phyloP scores from a whole-genome alignment of 495 filamentous ascomycete species.

The Neurospora sp. region DNA sequence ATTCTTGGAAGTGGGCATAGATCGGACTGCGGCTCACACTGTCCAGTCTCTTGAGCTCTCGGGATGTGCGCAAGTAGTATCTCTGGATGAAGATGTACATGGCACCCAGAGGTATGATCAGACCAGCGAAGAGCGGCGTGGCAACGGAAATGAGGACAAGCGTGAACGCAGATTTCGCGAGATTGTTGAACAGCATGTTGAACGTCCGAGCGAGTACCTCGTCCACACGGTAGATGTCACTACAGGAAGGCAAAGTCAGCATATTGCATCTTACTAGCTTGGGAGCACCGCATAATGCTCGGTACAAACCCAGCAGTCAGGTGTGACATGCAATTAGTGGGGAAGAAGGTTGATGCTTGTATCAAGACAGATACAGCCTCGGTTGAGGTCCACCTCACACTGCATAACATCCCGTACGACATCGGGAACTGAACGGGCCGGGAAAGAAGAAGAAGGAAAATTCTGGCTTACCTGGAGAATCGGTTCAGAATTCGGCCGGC shows the following conservation, averaged over 20 bases:
- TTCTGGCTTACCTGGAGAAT: conserved; percentile 66
- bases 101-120: conserved; percentile 70
- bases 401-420: conserved; percentile 10
- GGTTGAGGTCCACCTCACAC: conserved; percentile 8
- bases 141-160: conserved; percentile 72
- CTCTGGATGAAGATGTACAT: conserved; percentile 91
- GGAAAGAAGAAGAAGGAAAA: background rate
- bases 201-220: conserved; percentile 89
- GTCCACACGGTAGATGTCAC: conserved; percentile 92
- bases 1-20: conserved; percentile 98
- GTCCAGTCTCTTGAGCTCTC: conserved; percentile 92
- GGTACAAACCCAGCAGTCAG: background rate
- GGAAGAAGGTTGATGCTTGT: background rate
- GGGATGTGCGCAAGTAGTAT: conserved; percentile 92
- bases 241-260: conserved; percentile 29
- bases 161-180: conserved; percentile 75
- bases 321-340: background rate
- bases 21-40: conserved; percentile 92
- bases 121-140: conserved; percentile 68
- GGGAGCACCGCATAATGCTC: conserved; percentile 5
- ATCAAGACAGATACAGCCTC: conserved; percentile 1
- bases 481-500: conserved; percentile 92
- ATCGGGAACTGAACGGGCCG: background rate
- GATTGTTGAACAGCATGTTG: conserved; percentile 90
- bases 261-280: conserved; percentile 1